Conservation (phyloP, 2,329 filamentous ascomycete species). For the Onygena corvina region DNA sequence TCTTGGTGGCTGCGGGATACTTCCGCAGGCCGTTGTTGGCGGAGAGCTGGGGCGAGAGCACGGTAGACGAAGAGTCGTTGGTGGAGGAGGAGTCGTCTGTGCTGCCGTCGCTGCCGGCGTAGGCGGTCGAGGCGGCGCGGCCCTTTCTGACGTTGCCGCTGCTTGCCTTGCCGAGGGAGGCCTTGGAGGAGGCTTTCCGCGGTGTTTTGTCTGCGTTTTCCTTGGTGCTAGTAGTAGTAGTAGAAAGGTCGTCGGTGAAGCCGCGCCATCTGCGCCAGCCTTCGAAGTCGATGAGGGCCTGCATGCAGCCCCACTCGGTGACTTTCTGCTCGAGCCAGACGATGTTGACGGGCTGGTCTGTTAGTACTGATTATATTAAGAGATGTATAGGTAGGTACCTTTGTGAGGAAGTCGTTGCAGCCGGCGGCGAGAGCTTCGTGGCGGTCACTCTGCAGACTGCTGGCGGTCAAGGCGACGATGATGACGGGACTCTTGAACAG, state of each 20-base stretch:
- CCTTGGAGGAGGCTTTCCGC: neutral
- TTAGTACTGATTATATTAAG: slow-evolving; percentile 11
- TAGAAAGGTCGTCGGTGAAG: slow-evolving; percentile 33
- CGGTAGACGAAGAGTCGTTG: neutral
- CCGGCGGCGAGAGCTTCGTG: slow-evolving; percentile 90
- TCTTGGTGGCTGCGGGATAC: neutral
- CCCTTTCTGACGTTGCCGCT: neutral
- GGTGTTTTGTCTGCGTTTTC: neutral
- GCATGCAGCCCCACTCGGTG: slow-evolving; percentile 99
- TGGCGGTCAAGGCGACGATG: slow-evolving; percentile 91
- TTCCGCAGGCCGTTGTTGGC: neutral
- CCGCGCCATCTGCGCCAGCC: slow-evolving; percentile 98
- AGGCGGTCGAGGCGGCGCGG: neutral
- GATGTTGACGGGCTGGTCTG: slow-evolving; percentile 78
- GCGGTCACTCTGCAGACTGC: slow-evolving; percentile 84
- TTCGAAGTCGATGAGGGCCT: slow-evolving; percentile 95
- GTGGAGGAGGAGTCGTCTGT: neutral
- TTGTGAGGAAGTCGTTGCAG: slow-evolving; percentile 96
- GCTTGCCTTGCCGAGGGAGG: neutral
- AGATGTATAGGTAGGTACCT: slow-evolving; percentile 44
- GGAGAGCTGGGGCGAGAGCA: neutral
- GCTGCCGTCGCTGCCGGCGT: too few relatives aligned
- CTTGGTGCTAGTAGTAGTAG: neutral
- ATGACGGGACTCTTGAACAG: slow-evolving; percentile 95
- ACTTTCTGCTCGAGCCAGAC: slow-evolving; percentile 96